Conservation (phyloP, 2,329 filamentous ascomycete genomes). For the Ascochyta viciae-villosae region DNA sequence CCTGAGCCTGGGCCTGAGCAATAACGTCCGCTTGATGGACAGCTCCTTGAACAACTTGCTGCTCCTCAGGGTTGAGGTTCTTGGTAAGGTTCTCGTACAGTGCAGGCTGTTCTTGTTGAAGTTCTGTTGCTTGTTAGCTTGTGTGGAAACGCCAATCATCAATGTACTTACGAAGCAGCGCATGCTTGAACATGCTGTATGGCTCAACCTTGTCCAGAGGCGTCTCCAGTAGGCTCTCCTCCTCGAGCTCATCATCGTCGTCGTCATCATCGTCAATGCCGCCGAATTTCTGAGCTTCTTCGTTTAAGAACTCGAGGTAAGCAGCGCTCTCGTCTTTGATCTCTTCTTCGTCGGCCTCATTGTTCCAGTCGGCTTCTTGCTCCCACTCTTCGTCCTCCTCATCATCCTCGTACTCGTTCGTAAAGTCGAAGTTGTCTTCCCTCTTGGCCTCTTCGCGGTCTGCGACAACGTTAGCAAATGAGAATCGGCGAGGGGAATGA, state of each 20-base stretch:
- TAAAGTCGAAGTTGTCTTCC: slow-evolving; percentile 78
- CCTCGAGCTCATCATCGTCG: slow-evolving; percentile 88
- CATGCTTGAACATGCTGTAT: slow-evolving; percentile 85
- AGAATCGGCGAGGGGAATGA: not conserved
- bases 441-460: slow-evolving; percentile 90
- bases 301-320: slow-evolving; percentile 94
- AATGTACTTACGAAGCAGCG: slow-evolving; percentile 75
- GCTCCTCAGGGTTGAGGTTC: slow-evolving; percentile 80
- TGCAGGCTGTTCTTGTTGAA: slow-evolving; percentile 90
- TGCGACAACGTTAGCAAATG: slow-evolving; percentile 46
- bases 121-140: slow-evolving; percentile 61
- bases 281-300: slow-evolving; percentile 90
- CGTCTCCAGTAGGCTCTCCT: slow-evolving; percentile 90
- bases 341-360: slow-evolving; percentile 71
- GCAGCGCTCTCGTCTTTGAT: slow-evolving; percentile 89
- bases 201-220: slow-evolving; percentile 95
- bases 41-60: slow-evolving; percentile 78
- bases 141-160: not conserved
- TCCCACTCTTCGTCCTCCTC: slow-evolving; percentile 87
- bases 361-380: slow-evolving; percentile 73
- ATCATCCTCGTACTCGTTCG: slow-evolving; percentile 76
- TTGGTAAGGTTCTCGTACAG: slow-evolving; percentile 83
- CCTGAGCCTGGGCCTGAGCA: slow-evolving; percentile 36
- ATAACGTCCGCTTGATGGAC: slow-evolving; percentile 73
- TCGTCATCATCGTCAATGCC: slow-evolving; percentile 61